Percentiles rank a stretch among this genome's conserved stretches.
Conservation (phyloP, 306 rosid genomes). For the Phaseolus lunatus region DNA sequence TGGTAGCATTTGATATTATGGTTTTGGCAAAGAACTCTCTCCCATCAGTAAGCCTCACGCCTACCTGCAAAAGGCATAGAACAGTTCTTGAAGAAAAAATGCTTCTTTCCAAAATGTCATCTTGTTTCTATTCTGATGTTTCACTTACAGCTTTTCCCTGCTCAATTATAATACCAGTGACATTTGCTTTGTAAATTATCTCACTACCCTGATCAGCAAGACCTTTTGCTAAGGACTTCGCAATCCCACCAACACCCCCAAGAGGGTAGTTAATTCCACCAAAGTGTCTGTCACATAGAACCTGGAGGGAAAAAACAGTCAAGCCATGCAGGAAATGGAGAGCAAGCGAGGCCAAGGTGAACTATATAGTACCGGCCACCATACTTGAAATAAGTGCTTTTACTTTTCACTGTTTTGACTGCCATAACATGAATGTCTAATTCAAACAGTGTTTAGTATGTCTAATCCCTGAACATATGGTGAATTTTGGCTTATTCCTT, state of each 20-base stretch:
- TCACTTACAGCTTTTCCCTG: slow-evolving; percentile 86
- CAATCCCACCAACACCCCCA: slow-evolving; percentile 96
- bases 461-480: not conserved
- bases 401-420: slow-evolving; percentile 11
- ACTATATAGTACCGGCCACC: slow-evolving; percentile 26
- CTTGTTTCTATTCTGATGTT: slow-evolving; percentile 34
- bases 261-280: slow-evolving; percentile 96
- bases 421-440: not conserved
- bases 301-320: slow-evolving; percentile 55
- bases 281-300: slow-evolving; percentile 92
- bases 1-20: slow-evolving; percentile 92
- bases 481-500: not conserved
- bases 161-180: slow-evolving; percentile 68
- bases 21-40: slow-evolving; percentile 87
- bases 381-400: slow-evolving; percentile 10
- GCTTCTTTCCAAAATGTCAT: slow-evolving; percentile 38
- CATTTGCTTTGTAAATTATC: slow-evolving; percentile 90
- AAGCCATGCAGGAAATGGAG: slow-evolving; percentile 24
- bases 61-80: slow-evolving; percentile 63
- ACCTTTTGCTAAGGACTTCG: slow-evolving; percentile 89
- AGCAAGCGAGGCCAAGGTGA: slow-evolving; percentile 5
- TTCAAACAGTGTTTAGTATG: slow-evolving; percentile 5
- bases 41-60: slow-evolving; percentile 86
- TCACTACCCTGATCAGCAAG: slow-evolving; percentile 80
- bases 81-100: slow-evolving; percentile 39